A percentile compares a stretch with the other conserved stretches of the same genome.
Conservation (phyloP, 2,329 filamentous ascomycete genomes). For the Phyllosticta citriasiana region DNA sequence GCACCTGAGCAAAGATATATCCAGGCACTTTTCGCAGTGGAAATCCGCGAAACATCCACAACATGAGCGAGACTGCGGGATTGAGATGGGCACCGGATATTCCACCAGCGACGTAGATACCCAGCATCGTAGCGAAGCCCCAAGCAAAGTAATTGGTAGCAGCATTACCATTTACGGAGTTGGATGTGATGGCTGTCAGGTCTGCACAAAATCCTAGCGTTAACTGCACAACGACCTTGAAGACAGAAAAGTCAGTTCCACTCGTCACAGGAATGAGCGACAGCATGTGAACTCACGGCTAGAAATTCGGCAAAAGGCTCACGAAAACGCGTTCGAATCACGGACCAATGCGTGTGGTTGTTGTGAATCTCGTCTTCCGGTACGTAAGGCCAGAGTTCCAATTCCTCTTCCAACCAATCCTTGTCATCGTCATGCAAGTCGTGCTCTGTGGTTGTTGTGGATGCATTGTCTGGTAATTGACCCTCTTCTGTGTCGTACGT, state of each 20-base stretch:
- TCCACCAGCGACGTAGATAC: constrained; percentile 37
- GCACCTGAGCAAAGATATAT: constrained; percentile 26
- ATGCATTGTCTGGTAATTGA: constrained; percentile 16
- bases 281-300: constrained; percentile 24
- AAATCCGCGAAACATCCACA: constrained; percentile 28
- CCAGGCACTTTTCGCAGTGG: constrained; percentile 18
- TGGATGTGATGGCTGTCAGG: constrained; percentile 38
- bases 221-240: constrained; percentile 7
- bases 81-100: constrained; percentile 41
- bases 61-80: constrained; percentile 34
- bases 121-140: constrained; percentile 46
- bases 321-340: constrained; percentile 40
- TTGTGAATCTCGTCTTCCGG: constrained; percentile 42
- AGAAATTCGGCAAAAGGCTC: constrained; percentile 46
- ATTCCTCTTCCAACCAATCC: constrained; percentile 32
- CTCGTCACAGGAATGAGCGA: no score
- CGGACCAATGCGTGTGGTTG: constrained; percentile 32
- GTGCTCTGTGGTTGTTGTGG: constrained; percentile 19
- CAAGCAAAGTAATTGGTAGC: constrained; percentile 32
- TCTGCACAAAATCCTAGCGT: constrained; percentile 41
- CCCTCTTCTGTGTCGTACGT: not conserved
- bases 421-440: constrained; percentile 21
- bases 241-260: not conserved
- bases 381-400: constrained; percentile 32
- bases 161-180: constrained; percentile 28